These are phyloP conservation scores for Lagenidium giganteum DNA, from an alignment of 352 stramenopile genomes.

Conservation along the genomic window DNA sequence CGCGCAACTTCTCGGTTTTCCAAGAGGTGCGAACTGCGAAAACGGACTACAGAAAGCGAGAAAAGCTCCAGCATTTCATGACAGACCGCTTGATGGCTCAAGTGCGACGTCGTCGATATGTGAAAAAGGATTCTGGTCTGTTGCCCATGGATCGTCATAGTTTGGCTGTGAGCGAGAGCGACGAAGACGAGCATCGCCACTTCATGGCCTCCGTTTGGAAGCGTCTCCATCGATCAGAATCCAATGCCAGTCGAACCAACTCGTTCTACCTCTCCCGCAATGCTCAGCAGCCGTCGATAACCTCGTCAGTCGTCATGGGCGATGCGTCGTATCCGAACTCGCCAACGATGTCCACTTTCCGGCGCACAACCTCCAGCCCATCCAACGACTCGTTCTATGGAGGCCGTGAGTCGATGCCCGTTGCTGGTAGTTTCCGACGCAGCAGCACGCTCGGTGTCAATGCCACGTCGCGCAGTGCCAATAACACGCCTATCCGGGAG, in stretches of 20 bases:
- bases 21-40: conserved; percentile 78
- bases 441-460: conserved; percentile 20
- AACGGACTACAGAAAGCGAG: conserved; percentile 69
- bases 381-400: conserved; percentile 20
- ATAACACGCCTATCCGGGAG: conserved; percentile 20
- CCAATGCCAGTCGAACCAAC: conserved; percentile 53
- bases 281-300: conserved; percentile 21
- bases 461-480: not conserved
- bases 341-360: conserved; percentile 49
- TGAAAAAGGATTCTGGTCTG: conserved; percentile 56
- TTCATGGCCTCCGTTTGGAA: conserved; percentile 71
- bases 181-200: conserved; percentile 62
- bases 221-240: conserved; percentile 38
- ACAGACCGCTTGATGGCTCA: conserved; percentile 80
- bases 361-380: conserved; percentile 45
- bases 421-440: too few relatives aligned
- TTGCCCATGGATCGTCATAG: conserved; percentile 40
- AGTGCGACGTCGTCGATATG: conserved; percentile 74
- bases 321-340: conserved; percentile 62
- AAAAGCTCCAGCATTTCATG: conserved; percentile 84
- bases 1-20: conserved; percentile 85
- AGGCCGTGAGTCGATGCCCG: too few relatives aligned
- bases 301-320: conserved; percentile 32
- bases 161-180: conserved; percentile 60
- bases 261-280: conserved; percentile 46